These are phyloP conservation scores for Suillus decipiens DNA, from an alignment of 768 basidiomycete species.

Conservation along the genomic window DNA sequence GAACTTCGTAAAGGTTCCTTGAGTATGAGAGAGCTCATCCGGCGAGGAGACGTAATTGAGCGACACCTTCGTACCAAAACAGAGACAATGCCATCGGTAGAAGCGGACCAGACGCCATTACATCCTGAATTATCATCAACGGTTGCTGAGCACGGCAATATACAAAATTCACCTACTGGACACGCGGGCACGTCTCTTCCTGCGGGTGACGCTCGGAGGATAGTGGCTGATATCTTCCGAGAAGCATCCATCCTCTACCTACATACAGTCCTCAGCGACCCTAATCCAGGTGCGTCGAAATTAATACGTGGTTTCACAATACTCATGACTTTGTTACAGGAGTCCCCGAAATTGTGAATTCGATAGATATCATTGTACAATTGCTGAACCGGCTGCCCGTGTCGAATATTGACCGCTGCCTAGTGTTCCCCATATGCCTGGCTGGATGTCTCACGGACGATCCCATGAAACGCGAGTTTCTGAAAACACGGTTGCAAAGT, in stretches of 20 bases:
- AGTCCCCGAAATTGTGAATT: slow-evolving; percentile 67
- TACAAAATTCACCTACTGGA: slow-evolving; percentile 20
- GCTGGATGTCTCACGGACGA: slow-evolving; percentile 76
- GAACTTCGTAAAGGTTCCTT: slow-evolving; percentile 66
- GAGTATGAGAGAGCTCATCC: slow-evolving; percentile 73
- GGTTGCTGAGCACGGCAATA: slow-evolving; percentile 16
- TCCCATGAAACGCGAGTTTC: slow-evolving; percentile 53
- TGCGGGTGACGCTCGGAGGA: slow-evolving; percentile 46
- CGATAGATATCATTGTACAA: slow-evolving; percentile 56
- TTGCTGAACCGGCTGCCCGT: slow-evolving; percentile 54
- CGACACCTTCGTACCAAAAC: slow-evolving; percentile 54
- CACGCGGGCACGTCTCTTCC: slow-evolving; percentile 31
- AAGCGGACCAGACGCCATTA: slow-evolving; percentile 37
- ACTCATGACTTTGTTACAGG: slow-evolving; percentile 41
- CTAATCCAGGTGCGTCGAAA: slow-evolving; percentile 60
- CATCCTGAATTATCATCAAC: slow-evolving; percentile 41
- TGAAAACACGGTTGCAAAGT: slow-evolving; percentile 55
- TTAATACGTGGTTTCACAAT: not conserved
- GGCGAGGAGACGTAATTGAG: slow-evolving; percentile 73
- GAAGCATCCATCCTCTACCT: slow-evolving; percentile 69
- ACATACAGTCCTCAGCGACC: slow-evolving; percentile 68
- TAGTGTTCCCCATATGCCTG: slow-evolving; percentile 74
- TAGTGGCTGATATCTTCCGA: slow-evolving; percentile 59
- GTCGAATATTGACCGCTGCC: slow-evolving; percentile 62
- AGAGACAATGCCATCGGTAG: slow-evolving; percentile 32